Percentiles rank a stretch among this genome's conserved stretches.
Conservation (phyloP, 208 protist genomes). For the Dictyostelium gargantuum region DNA sequence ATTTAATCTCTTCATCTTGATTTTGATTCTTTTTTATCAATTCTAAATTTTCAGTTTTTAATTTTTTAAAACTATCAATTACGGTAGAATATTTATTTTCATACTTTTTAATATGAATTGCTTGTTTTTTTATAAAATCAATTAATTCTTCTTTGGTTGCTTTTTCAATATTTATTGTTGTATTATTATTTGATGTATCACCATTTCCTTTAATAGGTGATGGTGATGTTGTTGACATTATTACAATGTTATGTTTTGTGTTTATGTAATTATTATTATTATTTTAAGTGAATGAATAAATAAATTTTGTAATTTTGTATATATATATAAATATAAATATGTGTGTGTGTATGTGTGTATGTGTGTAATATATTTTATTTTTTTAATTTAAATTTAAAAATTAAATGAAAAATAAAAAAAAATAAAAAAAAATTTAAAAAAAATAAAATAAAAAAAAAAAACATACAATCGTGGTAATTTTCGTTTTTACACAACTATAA, state of each 20-base stretch:
- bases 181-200: not conserved
- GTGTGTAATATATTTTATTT: too few relatives aligned
- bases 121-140: slow-evolving; percentile 64
- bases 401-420: not conserved
- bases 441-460: not conserved
- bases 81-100: not conserved
- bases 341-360: too few relatives aligned
- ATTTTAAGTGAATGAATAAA: too few relatives aligned
- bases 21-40: not conserved
- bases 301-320: too few relatives aligned
- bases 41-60: slow-evolving; percentile 34
- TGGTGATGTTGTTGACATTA: not conserved
- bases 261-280: too few relatives aligned
- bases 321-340: too few relatives aligned
- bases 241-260: too few relatives aligned
- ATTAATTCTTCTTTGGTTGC: slow-evolving; percentile 37
- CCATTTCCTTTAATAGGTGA: not conserved
- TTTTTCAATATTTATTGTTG: slow-evolving; percentile 27
- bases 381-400: not conserved
- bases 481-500: not conserved
- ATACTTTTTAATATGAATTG: slow-evolving; percentile 36
- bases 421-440: not conserved
- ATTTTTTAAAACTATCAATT: slow-evolving; percentile 37
- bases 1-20: not conserved
- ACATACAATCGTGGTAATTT: not conserved